Conservation (phyloP, 805 yeast species). For the Wickerhamomyces ciferrii region DNA sequence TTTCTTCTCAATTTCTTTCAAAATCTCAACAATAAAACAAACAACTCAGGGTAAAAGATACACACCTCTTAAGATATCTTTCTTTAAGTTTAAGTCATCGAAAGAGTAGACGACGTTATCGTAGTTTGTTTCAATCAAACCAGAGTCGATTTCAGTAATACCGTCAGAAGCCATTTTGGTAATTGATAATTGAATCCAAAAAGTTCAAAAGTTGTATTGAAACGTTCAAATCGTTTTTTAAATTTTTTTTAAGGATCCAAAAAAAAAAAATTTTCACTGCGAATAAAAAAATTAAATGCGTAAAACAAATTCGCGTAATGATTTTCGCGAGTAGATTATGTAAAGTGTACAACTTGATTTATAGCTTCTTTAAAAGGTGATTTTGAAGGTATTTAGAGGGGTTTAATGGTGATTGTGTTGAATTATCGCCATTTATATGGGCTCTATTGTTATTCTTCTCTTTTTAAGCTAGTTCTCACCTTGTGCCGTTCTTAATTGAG, state of each 20-base stretch:
- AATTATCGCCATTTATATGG: too few relatives aligned
- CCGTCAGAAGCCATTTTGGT: slow-evolving; percentile 47
- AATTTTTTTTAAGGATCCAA: neutral
- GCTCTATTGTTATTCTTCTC: too few relatives aligned
- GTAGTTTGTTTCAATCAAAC: slow-evolving; percentile 89
- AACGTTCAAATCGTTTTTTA: neutral
- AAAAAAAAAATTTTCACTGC: slow-evolving; percentile 1
- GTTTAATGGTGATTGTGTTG: too few relatives aligned
- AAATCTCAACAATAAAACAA: neutral
- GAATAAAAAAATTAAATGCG: neutral
- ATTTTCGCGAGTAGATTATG: too few relatives aligned
- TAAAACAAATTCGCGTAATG: neutral
- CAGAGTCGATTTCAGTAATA: slow-evolving; percentile 74
- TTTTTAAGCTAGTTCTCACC: too few relatives aligned
- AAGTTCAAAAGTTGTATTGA: neutral
- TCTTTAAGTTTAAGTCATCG: slow-evolving; percentile 77
- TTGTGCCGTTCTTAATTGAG: too few relatives aligned
- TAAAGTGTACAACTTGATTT: too few relatives aligned
- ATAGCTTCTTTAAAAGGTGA: too few relatives aligned
- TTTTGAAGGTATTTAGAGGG: too few relatives aligned
- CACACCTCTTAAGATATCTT: slow-evolving; percentile 44
- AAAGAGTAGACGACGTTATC: slow-evolving; percentile 80
- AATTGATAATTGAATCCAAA: neutral
- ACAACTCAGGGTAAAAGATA: neutral
- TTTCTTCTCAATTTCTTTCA: neutral